phyloP scores from a whole-genome alignment of 2,329 filamentous ascomycete genomes.

The Diaporthe humulicola region DNA sequence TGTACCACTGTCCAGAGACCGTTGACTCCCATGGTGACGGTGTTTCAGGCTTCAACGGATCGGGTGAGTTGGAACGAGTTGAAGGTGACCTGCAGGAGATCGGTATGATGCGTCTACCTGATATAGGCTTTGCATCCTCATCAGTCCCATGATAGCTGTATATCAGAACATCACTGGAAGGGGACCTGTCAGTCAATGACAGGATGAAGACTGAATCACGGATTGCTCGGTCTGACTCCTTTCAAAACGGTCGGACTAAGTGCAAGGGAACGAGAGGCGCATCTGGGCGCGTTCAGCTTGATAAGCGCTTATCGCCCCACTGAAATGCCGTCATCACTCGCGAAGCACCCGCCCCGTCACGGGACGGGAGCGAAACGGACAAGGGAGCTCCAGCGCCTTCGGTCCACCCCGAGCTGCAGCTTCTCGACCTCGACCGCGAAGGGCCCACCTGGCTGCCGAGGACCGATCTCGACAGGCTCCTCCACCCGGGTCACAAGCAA shows the following conservation, averaged over 20 bases:
- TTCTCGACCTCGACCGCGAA: not conserved
- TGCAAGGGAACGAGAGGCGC: not conserved
- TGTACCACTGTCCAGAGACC: constrained; percentile 97
- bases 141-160: not conserved
- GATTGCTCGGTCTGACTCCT: constrained; percentile 22
- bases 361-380: constrained; percentile 26
- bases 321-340: constrained; percentile 37
- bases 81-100: not conserved
- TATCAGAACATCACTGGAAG: not conserved
- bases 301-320: constrained; percentile 28
- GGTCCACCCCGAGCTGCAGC: constrained; percentile 1
- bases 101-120: not conserved
- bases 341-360: constrained; percentile 40
- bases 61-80: not conserved
- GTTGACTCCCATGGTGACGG: constrained; percentile 87
- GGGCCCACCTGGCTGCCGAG: constrained; percentile 34
- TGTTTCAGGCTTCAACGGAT: constrained; percentile 35
- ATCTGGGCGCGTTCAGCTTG: constrained; percentile 16
- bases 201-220: not conserved
- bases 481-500: not conserved
- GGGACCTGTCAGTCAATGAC: not conserved
- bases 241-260: not conserved
- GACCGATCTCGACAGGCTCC: constrained; percentile 22
- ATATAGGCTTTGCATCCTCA: not conserved
- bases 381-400: not conserved